These are phyloP conservation scores for Mycena metata DNA, from an alignment of 768 basidiomycete species.

Conservation along the genomic window DNA sequence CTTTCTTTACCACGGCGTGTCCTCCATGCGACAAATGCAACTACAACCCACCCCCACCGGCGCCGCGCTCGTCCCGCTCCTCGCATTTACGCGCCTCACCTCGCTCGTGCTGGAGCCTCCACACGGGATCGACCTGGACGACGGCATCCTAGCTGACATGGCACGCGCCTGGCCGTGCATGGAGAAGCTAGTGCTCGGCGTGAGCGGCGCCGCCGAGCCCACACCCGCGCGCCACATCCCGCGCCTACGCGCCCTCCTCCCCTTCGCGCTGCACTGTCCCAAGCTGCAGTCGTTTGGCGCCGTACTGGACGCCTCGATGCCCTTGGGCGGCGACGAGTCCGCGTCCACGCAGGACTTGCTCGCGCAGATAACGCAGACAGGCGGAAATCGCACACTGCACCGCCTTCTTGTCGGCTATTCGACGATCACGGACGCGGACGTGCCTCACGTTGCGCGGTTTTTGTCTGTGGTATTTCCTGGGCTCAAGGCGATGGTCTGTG, in stretches of 20 bases:
- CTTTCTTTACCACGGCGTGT: too few relatives aligned
- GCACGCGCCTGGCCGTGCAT: conserved; percentile 7
- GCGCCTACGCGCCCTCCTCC: conserved; percentile 6
- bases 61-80: neutral
- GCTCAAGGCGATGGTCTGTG: neutral
- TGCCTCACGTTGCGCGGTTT: neutral
- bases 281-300: neutral
- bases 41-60: neutral
- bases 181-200: conserved; percentile 10
- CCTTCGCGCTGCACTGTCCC: conserved; percentile 6
- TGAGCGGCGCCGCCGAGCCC: neutral
- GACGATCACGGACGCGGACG: neutral
- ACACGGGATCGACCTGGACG: conserved; percentile 2
- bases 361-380: neutral
- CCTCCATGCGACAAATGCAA: too few relatives aligned
- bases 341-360: neutral
- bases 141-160: neutral
- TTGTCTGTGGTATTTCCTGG: neutral
- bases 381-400: neutral
- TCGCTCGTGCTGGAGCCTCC: conserved; percentile 9
- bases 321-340: too few relatives aligned
- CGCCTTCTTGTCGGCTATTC: neutral
- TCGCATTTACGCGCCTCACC: conserved; percentile 1
- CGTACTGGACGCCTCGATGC: neutral
- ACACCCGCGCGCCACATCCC: too few relatives aligned